Evolutionary conservation across 2,329 filamentous ascomycete genomes (phyloP).

Genomic region (Calonectria crousiana): DNA sequence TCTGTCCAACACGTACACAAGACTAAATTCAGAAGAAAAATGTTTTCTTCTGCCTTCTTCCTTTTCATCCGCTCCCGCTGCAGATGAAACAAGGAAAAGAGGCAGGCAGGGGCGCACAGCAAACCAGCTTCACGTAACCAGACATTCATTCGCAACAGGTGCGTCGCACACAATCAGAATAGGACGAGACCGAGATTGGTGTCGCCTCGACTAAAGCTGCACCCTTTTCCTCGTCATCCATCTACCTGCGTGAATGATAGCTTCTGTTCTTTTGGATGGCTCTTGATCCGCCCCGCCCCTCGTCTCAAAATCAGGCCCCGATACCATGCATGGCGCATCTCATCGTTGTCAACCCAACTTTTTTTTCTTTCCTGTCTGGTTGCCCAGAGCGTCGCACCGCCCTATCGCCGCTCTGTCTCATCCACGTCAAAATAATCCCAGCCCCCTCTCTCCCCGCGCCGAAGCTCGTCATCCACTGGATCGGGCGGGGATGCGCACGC

Average conservation of each 20-base stretch:
- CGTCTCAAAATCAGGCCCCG: neutral
- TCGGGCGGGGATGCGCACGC: neutral
- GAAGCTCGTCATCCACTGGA: neutral
- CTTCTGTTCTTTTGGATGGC: neutral
- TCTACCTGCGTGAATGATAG: too few relatives aligned
- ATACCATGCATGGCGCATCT: neutral
- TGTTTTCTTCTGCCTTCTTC: neutral
- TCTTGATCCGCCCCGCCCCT: neutral
- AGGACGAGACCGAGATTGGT: neutral
- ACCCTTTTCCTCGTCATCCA: neutral
- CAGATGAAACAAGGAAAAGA: conserved; percentile 10
- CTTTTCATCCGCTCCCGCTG: conserved; percentile 15
- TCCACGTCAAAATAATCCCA: neutral
- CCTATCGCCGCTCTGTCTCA: neutral
- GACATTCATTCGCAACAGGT: neutral
- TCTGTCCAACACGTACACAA: neutral
- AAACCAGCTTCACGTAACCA: neutral
- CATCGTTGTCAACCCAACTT: conserved; percentile 4
- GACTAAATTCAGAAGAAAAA: neutral
- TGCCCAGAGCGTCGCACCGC: neutral
- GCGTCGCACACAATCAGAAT: neutral
- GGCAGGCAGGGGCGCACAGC: neutral
- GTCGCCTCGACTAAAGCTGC: neutral
- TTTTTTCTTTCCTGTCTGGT: neutral
- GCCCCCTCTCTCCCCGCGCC: neutral